Evolutionary conservation across 1,284 basidiomycete genomes (phyloP), one percentile per base, ranked within the genome.

Genomic region (Ustilago loliicola): DNA sequence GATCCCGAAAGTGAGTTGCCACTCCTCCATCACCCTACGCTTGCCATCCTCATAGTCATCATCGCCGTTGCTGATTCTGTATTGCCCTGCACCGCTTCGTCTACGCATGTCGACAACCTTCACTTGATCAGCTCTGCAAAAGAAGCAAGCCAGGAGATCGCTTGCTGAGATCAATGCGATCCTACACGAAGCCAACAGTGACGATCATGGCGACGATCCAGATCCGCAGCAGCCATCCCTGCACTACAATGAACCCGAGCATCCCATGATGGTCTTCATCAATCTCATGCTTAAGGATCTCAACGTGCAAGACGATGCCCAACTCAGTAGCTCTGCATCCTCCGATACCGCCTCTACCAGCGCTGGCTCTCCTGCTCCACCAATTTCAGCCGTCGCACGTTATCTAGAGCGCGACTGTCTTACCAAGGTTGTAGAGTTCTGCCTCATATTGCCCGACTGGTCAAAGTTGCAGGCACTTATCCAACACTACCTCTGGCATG

Each of bases 271-370:
- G 61, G 61, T 65, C 3, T 79, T 79, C 48, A 62, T 79, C 67
- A 79, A 79, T 36, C 71, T 69, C 50, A 74, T 79, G 61, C 76
- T 79, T 53, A 75, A 75, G 25, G 76, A 79, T 25, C 72, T 79
- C 61, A 72, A 57, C 52, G 56, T 68, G 0, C 45, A 38, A 30
- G 57, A 64, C 10, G 64, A 71, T 25, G 15, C 61, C 7, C 50
- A 62, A 11, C 25, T 32, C 42, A 66, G 58, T 34, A 60, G 30
- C 30, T 51, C 38, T 17, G 61, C 62, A 38, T 68, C 66, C 38
- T 65, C 67, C 27, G 55, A 68, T 5, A 61, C 64, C 9, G 21
- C 58, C 42, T 64, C 54, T n/a, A 45, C 50, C 32, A 40, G 34
- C 48, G 17, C 57, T 2, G 38, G 34, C 32, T 72, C 65, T 19